A percentile compares a stretch with the other conserved stretches of the same genome.
Evolutionary conservation across 1,139 yeast genomes (phyloP).

Genomic region (Saccharomyces uvarum): DNA sequence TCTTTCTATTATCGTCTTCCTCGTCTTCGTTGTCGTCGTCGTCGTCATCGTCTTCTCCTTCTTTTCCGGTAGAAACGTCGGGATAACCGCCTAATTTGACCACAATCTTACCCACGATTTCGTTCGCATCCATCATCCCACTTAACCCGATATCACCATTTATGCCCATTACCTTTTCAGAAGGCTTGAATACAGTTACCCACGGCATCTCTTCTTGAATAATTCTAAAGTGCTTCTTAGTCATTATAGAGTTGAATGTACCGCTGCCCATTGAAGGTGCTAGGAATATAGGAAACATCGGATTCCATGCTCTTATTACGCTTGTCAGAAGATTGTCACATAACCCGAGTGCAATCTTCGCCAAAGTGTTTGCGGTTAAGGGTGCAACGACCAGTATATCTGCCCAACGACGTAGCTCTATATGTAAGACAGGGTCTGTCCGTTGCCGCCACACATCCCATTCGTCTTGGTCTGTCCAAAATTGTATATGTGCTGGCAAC

Average conservation of each 20-base stretch:
- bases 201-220: conserved; percentile 57
- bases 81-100: conserved; percentile 85
- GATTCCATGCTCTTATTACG: conserved; percentile 87
- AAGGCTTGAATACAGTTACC: conserved; percentile 80
- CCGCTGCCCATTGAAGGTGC: conserved; percentile 98
- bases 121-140: conserved; percentile 92
- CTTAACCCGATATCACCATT: conserved; percentile 96
- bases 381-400: conserved; percentile 89
- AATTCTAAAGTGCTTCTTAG: conserved; percentile 67
- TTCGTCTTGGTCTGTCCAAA: conserved; percentile 89
- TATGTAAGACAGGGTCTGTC: conserved; percentile 86
- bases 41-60: conserved; percentile 47
- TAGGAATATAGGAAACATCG: conserved; percentile 71
- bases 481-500: conserved; percentile 54
- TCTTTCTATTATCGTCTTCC: conserved; percentile 33
- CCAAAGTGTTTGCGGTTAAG: conserved; percentile 84
- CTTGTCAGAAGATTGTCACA: conserved; percentile 84
- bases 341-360: conserved; percentile 83
- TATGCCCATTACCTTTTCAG: conserved; percentile 81
- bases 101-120: conserved; percentile 78
- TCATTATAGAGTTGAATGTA: conserved; percentile 91
- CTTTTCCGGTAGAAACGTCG: conserved; percentile 71
- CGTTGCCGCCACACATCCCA: conserved; percentile 83
- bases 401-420: conserved; percentile 92
- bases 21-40: conserved; percentile 40